phyloP scores from a whole-genome alignment of 345 rosid species.

The Erysimum cheiranthoides region DNA sequence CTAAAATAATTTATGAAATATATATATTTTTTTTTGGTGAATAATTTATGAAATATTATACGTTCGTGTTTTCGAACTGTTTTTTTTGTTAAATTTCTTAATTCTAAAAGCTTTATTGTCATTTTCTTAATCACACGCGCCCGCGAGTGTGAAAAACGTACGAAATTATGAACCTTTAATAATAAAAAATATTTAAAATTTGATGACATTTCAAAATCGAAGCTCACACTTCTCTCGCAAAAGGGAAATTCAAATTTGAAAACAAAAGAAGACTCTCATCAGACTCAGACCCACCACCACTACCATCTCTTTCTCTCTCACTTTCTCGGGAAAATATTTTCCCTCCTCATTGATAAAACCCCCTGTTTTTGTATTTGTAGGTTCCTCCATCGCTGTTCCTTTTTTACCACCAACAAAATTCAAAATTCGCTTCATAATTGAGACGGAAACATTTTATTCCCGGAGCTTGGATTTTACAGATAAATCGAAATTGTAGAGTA shows the following conservation, averaged over 20 bases:
- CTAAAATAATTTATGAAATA: not conserved
- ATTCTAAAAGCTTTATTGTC: no score
- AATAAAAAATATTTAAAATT: not conserved
- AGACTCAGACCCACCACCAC: conserved; percentile 15
- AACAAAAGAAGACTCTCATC: conserved; percentile 7
- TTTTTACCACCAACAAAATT: not conserved
- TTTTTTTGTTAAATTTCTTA: no score
- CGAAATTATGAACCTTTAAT: not conserved
- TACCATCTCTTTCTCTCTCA: not conserved
- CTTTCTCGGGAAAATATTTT: conserved; percentile 4
- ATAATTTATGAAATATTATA: no score
- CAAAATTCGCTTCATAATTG: not conserved
- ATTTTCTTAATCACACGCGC: no score
- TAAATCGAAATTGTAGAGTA: no score
- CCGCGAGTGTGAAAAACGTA: conserved; percentile 15
- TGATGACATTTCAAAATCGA: conserved; percentile 8
- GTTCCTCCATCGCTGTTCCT: conserved; percentile 28
- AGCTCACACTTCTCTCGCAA: not conserved
- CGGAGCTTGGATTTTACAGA: not conserved
- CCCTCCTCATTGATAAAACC: not conserved
- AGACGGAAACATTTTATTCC: not conserved
- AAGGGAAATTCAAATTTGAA: conserved; percentile 17
- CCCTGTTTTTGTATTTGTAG: not conserved
- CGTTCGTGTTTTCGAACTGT: no score
- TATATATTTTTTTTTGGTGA: no score